A percentile compares a stretch with the other conserved stretches of the same genome.
phyloP scores from a whole-genome alignment of 2,329 filamentous ascomycete species.

The Aspergillus quadricinctus region DNA sequence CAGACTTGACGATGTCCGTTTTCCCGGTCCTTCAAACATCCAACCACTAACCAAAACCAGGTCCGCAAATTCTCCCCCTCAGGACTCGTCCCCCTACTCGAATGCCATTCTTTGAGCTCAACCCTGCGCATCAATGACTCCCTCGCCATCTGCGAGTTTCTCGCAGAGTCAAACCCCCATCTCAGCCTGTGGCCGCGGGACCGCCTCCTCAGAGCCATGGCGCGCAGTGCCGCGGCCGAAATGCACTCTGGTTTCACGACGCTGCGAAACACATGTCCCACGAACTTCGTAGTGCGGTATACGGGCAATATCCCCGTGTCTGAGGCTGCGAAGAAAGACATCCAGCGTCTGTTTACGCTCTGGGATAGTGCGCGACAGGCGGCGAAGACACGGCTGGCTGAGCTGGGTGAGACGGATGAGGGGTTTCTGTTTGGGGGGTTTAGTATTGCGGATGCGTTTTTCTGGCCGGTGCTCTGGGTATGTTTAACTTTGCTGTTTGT shows the following conservation, averaged over 20 bases:
- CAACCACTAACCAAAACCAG: constrained; percentile 7
- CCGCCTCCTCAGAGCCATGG: constrained; percentile 27
- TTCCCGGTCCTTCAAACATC: background rate
- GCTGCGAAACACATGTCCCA: constrained; percentile 20
- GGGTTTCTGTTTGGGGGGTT: constrained; percentile 35
- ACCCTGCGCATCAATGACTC: constrained; percentile 25
- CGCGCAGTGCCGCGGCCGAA: constrained; percentile 27
- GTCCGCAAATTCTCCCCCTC: constrained; percentile 22
- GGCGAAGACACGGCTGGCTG: constrained; percentile 20
- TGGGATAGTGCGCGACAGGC: constrained; percentile 24
- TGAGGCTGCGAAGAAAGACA: constrained; percentile 21
- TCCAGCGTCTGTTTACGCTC: constrained; percentile 21
- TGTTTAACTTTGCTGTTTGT: background rate
- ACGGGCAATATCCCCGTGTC: constrained; percentile 27
- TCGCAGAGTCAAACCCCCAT: constrained; percentile 28
- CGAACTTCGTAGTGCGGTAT: constrained; percentile 30
- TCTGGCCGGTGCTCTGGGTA: constrained; percentile 38
- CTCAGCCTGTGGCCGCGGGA: constrained; percentile 30
- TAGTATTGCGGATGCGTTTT: constrained; percentile 37
- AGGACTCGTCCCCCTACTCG: constrained; percentile 28
- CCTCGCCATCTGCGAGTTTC: constrained; percentile 31
- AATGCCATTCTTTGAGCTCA: constrained; percentile 19
- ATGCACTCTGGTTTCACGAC: constrained; percentile 33
- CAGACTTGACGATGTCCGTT: constrained; percentile 22
- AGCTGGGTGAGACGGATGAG: constrained; percentile 25